These are phyloP conservation scores for Limtongozyma cylindracea DNA, from an alignment of 805 yeast genomes.

Conservation along the genomic window DNA sequence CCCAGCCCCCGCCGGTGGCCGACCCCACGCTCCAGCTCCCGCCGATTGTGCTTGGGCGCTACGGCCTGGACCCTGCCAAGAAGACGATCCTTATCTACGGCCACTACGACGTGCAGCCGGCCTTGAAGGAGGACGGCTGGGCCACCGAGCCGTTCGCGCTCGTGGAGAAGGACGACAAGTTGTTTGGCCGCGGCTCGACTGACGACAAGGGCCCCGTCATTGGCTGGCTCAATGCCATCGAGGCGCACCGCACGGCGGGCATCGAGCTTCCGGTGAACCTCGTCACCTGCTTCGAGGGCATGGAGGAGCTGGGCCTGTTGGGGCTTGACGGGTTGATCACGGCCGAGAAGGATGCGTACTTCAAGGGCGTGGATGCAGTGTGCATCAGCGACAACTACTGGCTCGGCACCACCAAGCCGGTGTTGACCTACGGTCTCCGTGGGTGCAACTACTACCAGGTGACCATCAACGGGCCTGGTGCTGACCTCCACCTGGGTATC, in stretches of 20 bases:
- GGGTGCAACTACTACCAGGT: conserved; percentile 89
- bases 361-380: conserved; percentile 78
- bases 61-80: conserved; percentile 60
- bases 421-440: conserved; percentile 88
- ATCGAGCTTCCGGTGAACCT: conserved; percentile 84
- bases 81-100: conserved; percentile 86
- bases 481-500: conserved; percentile 92
- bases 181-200: conserved; percentile 85
- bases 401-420: conserved; percentile 95
- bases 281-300: conserved; percentile 87
- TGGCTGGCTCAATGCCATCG: conserved; percentile 85
- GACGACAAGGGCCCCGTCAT: conserved; percentile 97
- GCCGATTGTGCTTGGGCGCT: conserved; percentile 81
- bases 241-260: conserved; percentile 72
- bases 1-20: conserved; percentile 77
- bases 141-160: conserved; percentile 70
- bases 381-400: conserved; percentile 96
- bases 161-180: conserved; percentile 26
- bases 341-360: conserved; percentile 53
- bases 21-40: conserved; percentile 53
- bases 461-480: conserved; percentile 69
- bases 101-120: conserved; percentile 98
- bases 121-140: conserved; percentile 86
- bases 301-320: conserved; percentile 95
- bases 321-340: conserved; percentile 74